Conservation (phyloP, 805 yeast species). For the Wickerhamomyces chaumierensis region DNA sequence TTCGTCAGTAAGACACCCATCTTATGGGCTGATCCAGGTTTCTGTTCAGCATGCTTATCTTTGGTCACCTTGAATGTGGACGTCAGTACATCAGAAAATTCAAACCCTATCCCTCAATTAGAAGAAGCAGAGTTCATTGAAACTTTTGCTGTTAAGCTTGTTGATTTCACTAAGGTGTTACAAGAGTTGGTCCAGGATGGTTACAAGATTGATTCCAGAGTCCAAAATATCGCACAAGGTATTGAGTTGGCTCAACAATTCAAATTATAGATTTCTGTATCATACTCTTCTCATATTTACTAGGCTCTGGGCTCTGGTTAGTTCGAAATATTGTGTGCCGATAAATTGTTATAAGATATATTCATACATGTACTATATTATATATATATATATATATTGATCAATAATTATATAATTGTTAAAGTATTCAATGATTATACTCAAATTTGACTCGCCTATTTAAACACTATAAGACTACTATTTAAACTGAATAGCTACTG, state of each 20-base stretch:
- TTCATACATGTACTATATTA: too few relatives aligned
- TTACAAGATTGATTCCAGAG: slow-evolving; percentile 73
- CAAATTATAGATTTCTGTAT: too few relatives aligned
- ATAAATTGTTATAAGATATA: too few relatives aligned
- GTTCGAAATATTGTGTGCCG: too few relatives aligned
- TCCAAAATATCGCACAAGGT: slow-evolving; percentile 81
- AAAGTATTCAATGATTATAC: too few relatives aligned
- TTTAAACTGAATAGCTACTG: too few relatives aligned
- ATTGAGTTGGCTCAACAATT: slow-evolving; percentile 41
- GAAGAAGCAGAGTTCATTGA: slow-evolving; percentile 93
- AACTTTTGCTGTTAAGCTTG: slow-evolving; percentile 63
- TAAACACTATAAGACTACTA: too few relatives aligned
- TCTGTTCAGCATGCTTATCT: slow-evolving; percentile 78
- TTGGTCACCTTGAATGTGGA: slow-evolving; percentile 75
- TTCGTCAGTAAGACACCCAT: slow-evolving; percentile 35
- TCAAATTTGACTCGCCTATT: too few relatives aligned
- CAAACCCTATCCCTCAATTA: slow-evolving; percentile 57
- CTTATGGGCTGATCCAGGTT: slow-evolving; percentile 74
- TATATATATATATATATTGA: too few relatives aligned
- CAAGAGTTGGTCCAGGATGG: slow-evolving; percentile 48
- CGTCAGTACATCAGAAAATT: slow-evolving; percentile 49
- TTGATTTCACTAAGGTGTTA: slow-evolving; percentile 43
- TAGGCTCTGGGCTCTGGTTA: too few relatives aligned
- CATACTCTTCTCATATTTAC: too few relatives aligned
- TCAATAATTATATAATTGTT: too few relatives aligned